Base-by-base conservation (phyloP, 2,329 filamentous ascomycete genomes). In the Diaporthe citri region DNA sequence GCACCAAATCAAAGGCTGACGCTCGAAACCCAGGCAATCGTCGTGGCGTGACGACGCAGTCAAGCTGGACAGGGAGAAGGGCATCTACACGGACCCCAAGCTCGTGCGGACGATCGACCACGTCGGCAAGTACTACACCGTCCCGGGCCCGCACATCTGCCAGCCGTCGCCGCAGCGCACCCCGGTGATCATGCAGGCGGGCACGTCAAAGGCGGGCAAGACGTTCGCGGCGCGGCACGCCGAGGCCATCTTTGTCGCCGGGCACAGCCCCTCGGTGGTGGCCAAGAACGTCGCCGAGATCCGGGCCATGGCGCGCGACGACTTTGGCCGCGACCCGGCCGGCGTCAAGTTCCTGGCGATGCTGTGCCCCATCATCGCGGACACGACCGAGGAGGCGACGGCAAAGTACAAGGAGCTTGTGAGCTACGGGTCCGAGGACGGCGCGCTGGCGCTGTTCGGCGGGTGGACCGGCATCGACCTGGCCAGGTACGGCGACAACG, bases 21-120 rank as follows among this genome's bases (percentile, higher is more conserved):
- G 36, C 17, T 0, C 12, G n/a, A 13, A 3, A 3, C 22, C 1
- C 88, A 93, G 78, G 75, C 75, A 76, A 48, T 91, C 89, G 0
- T 93, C 91, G 0, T 94, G 92, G 91, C 86, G 91, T 48, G 88
- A 91, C 72, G 91, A 93, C 79, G 92, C 93, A 0, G 90, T 94
- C 1, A 86, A 90, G 36, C 86, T 90, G 0, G 88, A 93, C 79
- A 87, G 88, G 15, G 83, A 89, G 73, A 87, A 85, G 8, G 90
- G 90, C 0, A 82, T 93, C 62, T 94, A 93, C 81, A 86, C 85
- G 0, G 80, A 82, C 2, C 85, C 85, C 0, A 80, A 83, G 0
- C 86, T 89, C 0, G 90, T 94, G 1, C 86, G 93, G 8, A 83
- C 90, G 75, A 94, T 94, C 81, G 87, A 93, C 81, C 93, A 94